These are phyloP conservation scores for Caryopteris hybrid DNA, from an alignment of 305 asterid genomes.

Conservation along the genomic window DNA sequence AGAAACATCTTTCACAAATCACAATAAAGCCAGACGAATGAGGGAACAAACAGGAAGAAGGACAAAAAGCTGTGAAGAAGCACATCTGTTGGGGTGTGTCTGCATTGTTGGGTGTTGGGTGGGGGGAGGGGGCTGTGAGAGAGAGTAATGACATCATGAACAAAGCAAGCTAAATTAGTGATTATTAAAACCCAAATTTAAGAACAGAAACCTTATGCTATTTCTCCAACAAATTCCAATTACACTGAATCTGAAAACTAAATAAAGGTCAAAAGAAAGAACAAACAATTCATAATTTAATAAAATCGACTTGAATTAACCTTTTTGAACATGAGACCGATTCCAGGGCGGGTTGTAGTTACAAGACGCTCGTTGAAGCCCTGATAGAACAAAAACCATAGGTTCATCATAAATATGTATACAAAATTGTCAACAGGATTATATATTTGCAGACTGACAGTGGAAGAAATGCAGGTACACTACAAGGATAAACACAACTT, in stretches of 20 bases:
- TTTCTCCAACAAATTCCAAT: background rate
- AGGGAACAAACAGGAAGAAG: background rate
- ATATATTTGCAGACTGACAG: background rate
- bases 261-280: background rate
- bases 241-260: background rate
- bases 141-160: background rate
- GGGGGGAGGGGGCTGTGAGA: background rate
- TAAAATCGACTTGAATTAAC: constrained; percentile 29
- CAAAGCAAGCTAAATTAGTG: background rate
- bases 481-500: background rate
- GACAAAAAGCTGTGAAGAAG: background rate
- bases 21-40: background rate
- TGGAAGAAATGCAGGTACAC: background rate
- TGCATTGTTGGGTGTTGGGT: background rate
- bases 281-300: background rate
- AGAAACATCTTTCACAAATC: background rate
- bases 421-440: background rate
- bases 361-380: constrained; percentile 92
- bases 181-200: background rate
- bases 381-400: constrained; percentile 39
- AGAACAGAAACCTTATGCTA: background rate
- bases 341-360: constrained; percentile 83
- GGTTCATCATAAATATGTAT: constrained; percentile 3
- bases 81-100: background rate
- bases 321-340: constrained; percentile 91